Conservation (phyloP, 2,329 filamentous ascomycete genomes). For the Paecilomyces variotii region DNA sequence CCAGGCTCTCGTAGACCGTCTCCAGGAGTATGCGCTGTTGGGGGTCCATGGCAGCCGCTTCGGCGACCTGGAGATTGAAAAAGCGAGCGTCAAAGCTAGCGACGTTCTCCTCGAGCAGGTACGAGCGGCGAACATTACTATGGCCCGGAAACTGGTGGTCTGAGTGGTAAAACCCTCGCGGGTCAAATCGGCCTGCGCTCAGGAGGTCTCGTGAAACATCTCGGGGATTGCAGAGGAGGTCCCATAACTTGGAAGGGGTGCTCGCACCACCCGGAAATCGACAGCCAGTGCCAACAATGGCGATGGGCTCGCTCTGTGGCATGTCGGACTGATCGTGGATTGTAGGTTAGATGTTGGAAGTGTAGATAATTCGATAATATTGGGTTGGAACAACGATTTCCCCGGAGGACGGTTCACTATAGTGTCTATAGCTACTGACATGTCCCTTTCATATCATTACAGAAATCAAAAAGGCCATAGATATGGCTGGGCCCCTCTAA, state of each 20-base stretch:
- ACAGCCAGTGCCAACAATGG: slow-evolving; percentile 1
- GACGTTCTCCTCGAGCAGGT: slow-evolving; percentile 11
- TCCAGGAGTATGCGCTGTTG: slow-evolving; percentile 24
- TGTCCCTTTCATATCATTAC: too few relatives aligned
- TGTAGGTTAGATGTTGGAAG: too few relatives aligned
- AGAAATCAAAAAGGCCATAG: too few relatives aligned
- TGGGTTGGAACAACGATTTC: too few relatives aligned
- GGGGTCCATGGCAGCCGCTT: slow-evolving; percentile 23
- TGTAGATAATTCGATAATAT: too few relatives aligned
- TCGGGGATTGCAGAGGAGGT: slow-evolving; percentile 2
- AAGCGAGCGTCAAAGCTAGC: slow-evolving; percentile 23
- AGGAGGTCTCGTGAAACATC: background rate
- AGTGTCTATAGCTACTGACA: too few relatives aligned
- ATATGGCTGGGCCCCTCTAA: too few relatives aligned
- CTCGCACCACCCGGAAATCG: slow-evolving; percentile 27
- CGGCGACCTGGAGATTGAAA: slow-evolving; percentile 18
- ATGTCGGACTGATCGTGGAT: too few relatives aligned
- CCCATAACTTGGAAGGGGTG: slow-evolving; percentile 1
- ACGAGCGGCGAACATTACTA: slow-evolving; percentile 4
- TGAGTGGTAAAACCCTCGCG: too few relatives aligned
- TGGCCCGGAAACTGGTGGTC: background rate
- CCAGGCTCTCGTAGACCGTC: slow-evolving; percentile 18
- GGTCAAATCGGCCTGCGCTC: too few relatives aligned
- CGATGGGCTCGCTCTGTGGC: background rate
- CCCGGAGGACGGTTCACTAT: too few relatives aligned